phyloP scores from a whole-genome alignment of 805 yeast genomes.

The Yamadazyma laniorum region DNA sequence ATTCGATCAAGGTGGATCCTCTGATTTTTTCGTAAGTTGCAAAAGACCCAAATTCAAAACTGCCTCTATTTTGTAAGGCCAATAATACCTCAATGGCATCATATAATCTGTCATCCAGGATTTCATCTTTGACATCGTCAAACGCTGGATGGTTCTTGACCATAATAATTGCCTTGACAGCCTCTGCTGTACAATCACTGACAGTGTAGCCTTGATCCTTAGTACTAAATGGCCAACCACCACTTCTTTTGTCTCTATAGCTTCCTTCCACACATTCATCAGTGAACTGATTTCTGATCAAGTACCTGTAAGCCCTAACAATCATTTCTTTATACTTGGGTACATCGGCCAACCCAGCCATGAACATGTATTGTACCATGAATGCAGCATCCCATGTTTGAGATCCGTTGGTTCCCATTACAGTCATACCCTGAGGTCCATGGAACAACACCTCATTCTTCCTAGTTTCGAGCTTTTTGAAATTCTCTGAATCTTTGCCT shows the following conservation, averaged over 20 bases:
- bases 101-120: slow-evolving; percentile 52
- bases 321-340: slow-evolving; percentile 66
- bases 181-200: slow-evolving; percentile 95
- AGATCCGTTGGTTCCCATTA: slow-evolving; percentile 96
- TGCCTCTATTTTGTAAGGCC: slow-evolving; percentile 72
- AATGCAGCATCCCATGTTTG: slow-evolving; percentile 98
- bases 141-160: slow-evolving; percentile 65
- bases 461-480: slow-evolving; percentile 52
- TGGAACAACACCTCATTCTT: slow-evolving; percentile 77
- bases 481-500: slow-evolving; percentile 65
- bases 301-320: slow-evolving; percentile 63
- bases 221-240: slow-evolving; percentile 97
- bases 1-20: slow-evolving; percentile 74
- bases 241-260: slow-evolving; percentile 77
- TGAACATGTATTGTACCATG: slow-evolving; percentile 76
- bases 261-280: slow-evolving; percentile 74
- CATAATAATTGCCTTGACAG: slow-evolving; percentile 91
- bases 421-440: slow-evolving; percentile 88
- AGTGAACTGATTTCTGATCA: slow-evolving; percentile 81
- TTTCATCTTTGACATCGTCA: slow-evolving; percentile 47
- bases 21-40: slow-evolving; percentile 87
- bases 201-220: slow-evolving; percentile 96
- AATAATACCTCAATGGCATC: slow-evolving; percentile 77
- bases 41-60: slow-evolving; percentile 85
- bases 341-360: slow-evolving; percentile 72